Conservation (phyloP, 2,329 filamentous ascomycete genomes). For the Calonectria pseudoturangicola region DNA sequence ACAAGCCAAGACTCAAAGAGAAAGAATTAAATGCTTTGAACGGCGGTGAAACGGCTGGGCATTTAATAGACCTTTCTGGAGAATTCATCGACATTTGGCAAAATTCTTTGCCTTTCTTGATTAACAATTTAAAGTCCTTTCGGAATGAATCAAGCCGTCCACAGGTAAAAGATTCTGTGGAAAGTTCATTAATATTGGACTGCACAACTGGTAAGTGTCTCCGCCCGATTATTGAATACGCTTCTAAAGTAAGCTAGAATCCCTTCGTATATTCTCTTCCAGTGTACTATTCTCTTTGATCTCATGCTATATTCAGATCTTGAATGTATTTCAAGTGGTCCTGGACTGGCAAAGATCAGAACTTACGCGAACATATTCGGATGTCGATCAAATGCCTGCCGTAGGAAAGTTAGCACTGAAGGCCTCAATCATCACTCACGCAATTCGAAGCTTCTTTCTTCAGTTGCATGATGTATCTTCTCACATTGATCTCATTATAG, state of each 20-base stretch:
- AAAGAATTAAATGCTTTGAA: not conserved
- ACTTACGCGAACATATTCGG: not conserved
- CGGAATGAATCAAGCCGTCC: not conserved
- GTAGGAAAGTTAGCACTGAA: conserved; percentile 2
- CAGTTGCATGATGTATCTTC: not conserved
- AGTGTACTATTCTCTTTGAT: not conserved
- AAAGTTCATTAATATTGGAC: not conserved
- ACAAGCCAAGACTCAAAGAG: not conserved
- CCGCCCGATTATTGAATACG: not conserved
- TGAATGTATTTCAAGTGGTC: conserved; percentile 7
- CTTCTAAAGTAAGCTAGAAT: not conserved
- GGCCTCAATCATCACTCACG: not conserved
- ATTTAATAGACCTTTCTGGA: not conserved
- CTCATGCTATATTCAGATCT: not conserved
- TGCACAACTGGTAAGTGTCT: not conserved
- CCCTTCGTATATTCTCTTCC: not conserved
- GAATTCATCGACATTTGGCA: conserved; percentile 11
- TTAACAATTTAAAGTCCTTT: not conserved
- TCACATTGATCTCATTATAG: not conserved
- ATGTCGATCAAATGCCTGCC: not conserved
- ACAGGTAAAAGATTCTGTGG: not conserved
- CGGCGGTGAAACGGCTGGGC: not conserved
- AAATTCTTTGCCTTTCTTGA: not conserved
- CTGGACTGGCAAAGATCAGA: not conserved
- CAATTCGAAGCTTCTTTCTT: not conserved